Evolutionary conservation across 2,329 filamentous ascomycete species (phyloP).

Genomic region (Juglanconis oblonga): DNA sequence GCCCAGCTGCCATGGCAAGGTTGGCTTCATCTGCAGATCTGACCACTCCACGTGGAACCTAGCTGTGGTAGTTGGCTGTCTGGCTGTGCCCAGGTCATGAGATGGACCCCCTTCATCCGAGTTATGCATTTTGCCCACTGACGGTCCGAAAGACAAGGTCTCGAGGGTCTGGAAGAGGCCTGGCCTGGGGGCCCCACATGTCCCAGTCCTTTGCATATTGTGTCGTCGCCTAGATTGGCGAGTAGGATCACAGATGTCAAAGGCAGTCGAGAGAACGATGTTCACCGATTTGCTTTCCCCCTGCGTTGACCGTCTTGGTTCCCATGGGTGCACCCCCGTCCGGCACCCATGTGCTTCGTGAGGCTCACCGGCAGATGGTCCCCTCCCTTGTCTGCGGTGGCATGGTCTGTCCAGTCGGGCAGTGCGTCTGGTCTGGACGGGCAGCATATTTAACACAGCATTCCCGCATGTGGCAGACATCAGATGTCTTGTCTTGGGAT

Average conservation of each 20-base stretch:
- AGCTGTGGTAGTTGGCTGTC: neutral
- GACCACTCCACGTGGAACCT: neutral
- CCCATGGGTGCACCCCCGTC: neutral
- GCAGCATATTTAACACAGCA: conserved; percentile 19
- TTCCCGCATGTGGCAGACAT: conserved; percentile 13
- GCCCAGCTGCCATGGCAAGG: neutral
- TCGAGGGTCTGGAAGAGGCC: neutral
- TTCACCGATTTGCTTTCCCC: conserved; percentile 7
- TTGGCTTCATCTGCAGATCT: conserved; percentile 1
- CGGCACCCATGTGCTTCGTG: neutral
- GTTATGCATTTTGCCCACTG: neutral
- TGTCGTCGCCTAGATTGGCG: conserved; percentile 14
- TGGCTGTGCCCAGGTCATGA: neutral
- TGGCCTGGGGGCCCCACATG: neutral
- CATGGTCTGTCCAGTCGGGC: conserved; percentile 3
- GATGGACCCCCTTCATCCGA: neutral
- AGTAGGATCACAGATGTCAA: conserved; percentile 9
- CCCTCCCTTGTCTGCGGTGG: neutral
- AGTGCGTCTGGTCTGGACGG: conserved; percentile 2
- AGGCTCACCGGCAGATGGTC: conserved; percentile 11
- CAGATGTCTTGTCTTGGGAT: conserved; percentile 2
- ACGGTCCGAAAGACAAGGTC: conserved; percentile 5
- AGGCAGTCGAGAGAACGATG: conserved; percentile 5
- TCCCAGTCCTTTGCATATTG: conserved; percentile 10
- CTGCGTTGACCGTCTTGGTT: neutral